These are phyloP conservation scores for Pseudogymnoascus sp. DNA, from an alignment of 2,329 filamentous ascomycete genomes.

Conservation along the genomic window DNA sequence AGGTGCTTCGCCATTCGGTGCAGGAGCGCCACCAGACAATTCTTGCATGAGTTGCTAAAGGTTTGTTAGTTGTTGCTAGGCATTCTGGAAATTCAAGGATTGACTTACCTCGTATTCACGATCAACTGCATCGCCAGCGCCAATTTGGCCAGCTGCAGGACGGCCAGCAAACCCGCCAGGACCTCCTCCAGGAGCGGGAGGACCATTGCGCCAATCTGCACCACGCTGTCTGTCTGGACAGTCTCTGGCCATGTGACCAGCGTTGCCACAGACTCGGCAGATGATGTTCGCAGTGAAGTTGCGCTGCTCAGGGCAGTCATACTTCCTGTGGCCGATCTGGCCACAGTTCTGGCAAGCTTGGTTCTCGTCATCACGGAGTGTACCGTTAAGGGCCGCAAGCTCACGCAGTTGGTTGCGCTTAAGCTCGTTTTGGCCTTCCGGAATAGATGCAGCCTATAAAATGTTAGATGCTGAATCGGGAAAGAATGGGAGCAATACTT, in stretches of 20 bases:
- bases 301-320: conserved; percentile 93
- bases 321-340: conserved; percentile 97
- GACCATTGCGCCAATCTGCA: conserved; percentile 82
- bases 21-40: conserved; percentile 64
- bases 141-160: conserved; percentile 54
- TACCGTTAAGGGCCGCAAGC: conserved; percentile 96
- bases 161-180: conserved; percentile 39
- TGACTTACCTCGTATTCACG: conserved; percentile 81
- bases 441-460: conserved; percentile 84
- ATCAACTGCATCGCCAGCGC: conserved; percentile 75
- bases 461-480: conserved; percentile 24
- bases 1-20: conserved; percentile 49
- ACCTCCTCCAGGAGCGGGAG: conserved; percentile 38
- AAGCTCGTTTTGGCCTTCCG: conserved; percentile 96
- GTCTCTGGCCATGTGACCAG: conserved; percentile 95
- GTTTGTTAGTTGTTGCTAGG: conserved; percentile 28
- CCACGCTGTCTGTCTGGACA: conserved; percentile 90
- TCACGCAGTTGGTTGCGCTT: conserved; percentile 98
- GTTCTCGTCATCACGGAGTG: conserved; percentile 96
- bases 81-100: background rate
- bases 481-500: conserved; percentile 33
- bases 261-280: conserved; percentile 94
- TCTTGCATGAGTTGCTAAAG: conserved; percentile 91
- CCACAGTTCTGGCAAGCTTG: conserved; percentile 99
- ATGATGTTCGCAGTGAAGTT: conserved; percentile 99